phyloP scores from a whole-genome alignment of 106 monocot species.

The Agapanthus africanus region DNA sequence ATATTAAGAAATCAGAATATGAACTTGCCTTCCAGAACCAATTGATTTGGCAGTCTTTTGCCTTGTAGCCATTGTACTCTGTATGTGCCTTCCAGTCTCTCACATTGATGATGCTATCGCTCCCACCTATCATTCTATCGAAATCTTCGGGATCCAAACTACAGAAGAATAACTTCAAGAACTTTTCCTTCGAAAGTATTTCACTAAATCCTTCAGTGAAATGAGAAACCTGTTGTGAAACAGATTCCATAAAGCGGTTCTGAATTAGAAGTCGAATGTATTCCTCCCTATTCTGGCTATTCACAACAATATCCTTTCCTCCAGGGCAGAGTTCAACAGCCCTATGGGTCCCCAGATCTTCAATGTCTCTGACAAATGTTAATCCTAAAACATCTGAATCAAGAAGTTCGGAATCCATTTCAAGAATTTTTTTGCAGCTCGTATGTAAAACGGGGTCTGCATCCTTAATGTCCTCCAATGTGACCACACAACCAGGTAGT shows the following conservation, averaged over 20 bases:
- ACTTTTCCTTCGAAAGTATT: constrained; percentile 34
- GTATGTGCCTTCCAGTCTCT: constrained; percentile 69
- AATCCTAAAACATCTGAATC: constrained; percentile 64
- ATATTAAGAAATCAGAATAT: too few species aligned
- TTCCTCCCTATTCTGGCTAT: constrained; percentile 42
- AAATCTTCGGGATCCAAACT: constrained; percentile 56
- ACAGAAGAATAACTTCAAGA: constrained; percentile 29
- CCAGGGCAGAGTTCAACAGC: constrained; percentile 56
- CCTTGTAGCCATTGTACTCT: constrained; percentile 45
- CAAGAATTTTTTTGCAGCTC: constrained; percentile 68
- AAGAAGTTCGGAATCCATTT: constrained; percentile 55
- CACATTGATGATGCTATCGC: constrained; percentile 24
- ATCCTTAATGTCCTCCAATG: constrained; percentile 63
- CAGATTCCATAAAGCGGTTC: constrained; percentile 34
- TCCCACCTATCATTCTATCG: constrained; percentile 55
- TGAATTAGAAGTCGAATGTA: constrained; percentile 45
- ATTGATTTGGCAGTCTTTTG: constrained; percentile 39
- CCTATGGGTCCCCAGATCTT: constrained; percentile 35
- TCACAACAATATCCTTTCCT: constrained; percentile 62
- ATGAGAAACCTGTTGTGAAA: constrained; percentile 32
- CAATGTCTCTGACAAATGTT: constrained; percentile 59
- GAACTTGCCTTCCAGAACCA: constrained; percentile 86
- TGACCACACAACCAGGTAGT: constrained; percentile 46
- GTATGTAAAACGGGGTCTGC: constrained; percentile 60
- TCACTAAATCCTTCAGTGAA: constrained; percentile 54